phyloP scores from a whole-genome alignment of 371 early-diverging fungal species.

The Coemansia sp. region DNA sequence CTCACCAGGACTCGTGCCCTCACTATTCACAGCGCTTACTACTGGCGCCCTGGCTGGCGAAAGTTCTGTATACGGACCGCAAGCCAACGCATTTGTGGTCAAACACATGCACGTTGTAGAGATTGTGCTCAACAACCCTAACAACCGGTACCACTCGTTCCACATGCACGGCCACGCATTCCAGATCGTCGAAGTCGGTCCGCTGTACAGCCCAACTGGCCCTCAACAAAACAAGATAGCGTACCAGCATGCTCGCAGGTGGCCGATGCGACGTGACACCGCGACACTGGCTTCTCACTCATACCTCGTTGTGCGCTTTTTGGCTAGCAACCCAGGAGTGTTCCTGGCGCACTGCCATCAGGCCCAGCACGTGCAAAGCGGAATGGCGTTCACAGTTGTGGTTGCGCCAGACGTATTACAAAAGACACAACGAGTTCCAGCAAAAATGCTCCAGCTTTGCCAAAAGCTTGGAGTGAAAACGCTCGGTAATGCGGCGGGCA shows the following conservation, averaged over 20 bases:
- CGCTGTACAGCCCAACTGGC: not conserved
- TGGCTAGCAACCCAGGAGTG: conserved; percentile 73
- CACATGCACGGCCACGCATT: conserved; percentile 83
- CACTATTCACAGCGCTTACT: conserved; percentile 65
- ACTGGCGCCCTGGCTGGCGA: conserved; percentile 59
- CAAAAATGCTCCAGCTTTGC: conserved; percentile 55
- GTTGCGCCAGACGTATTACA: conserved; percentile 66
- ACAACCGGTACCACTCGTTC: conserved; percentile 69
- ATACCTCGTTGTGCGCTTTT: conserved; percentile 63
- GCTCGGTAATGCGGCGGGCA: not conserved
- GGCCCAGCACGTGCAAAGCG: conserved; percentile 72
- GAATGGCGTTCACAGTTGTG: conserved; percentile 61
- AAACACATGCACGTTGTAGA: conserved; percentile 59
- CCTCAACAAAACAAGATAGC: too few relatives aligned
- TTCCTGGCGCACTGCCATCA: conserved; percentile 83
- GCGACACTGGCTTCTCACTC: conserved; percentile 54
- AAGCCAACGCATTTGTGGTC: conserved; percentile 25
- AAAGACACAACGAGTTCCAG: conserved; percentile 52
- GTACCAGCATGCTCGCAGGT: too few relatives aligned
- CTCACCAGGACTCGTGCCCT: conserved; percentile 60
- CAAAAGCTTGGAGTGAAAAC: conserved; percentile 51
- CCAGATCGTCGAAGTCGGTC: conserved; percentile 64
- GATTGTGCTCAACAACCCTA: conserved; percentile 65
- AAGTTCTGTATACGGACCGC: conserved; percentile 62
- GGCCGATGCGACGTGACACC: not conserved